phyloP scores from a whole-genome alignment of 345 rosid species.

The Diplotaxis tenuifolia region DNA sequence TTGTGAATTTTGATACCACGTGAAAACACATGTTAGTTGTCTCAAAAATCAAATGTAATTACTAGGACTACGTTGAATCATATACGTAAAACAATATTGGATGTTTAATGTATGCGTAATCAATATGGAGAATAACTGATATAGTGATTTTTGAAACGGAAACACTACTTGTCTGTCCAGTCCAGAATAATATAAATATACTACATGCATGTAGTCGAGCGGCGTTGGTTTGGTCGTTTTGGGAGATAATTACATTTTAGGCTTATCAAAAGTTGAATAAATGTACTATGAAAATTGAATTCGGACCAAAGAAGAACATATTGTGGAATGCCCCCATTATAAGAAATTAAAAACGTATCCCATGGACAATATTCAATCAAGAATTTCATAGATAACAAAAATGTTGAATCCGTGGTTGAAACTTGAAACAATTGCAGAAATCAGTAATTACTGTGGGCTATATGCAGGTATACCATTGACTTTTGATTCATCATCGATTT shows the following conservation, averaged over 20 bases:
- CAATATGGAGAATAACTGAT: neutral
- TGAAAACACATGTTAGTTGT: neutral
- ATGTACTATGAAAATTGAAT: neutral
- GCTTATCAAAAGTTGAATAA: neutral
- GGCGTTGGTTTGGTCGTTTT: neutral
- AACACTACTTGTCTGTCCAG: neutral
- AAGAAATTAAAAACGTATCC: neutral
- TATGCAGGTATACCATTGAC: conserved; percentile 12
- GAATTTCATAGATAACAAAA: neutral
- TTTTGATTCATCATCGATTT: conserved; percentile 6
- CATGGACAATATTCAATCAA: neutral
- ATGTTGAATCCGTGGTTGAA: neutral
- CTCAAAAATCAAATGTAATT: neutral
- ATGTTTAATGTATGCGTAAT: neutral
- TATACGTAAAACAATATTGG: neutral
- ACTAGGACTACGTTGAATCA: neutral
- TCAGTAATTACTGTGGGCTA: conserved; percentile 10
- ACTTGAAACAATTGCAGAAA: neutral
- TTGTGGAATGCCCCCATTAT: neutral
- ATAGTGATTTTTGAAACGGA: neutral
- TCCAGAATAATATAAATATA: neutral
- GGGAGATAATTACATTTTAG: neutral
- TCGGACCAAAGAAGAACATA: neutral
- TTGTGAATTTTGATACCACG: too few relatives aligned
- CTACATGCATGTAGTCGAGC: neutral